Evolutionary conservation across 805 yeast species (phyloP).

Genomic region (Vanderwaltozyma polyspora): DNA sequence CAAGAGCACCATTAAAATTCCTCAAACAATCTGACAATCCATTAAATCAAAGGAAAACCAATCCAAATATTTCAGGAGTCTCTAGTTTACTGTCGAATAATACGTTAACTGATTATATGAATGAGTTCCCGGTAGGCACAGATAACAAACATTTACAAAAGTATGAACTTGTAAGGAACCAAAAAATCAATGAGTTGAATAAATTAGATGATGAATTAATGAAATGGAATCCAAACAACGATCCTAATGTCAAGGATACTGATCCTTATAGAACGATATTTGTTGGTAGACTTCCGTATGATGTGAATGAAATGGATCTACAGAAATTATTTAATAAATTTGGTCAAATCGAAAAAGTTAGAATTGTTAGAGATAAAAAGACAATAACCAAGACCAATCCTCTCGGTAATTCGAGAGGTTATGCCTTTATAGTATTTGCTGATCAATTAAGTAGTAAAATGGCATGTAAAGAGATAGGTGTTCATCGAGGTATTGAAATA

Average conservation of each 20-base stretch:
- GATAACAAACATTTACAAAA: slow-evolving; percentile 19
- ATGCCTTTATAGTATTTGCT: slow-evolving; percentile 70
- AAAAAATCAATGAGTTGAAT: slow-evolving; percentile 14
- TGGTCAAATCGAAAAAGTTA: slow-evolving; percentile 58
- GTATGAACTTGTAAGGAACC: slow-evolving; percentile 14
- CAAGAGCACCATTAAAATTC: slow-evolving; percentile 45
- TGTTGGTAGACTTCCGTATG: slow-evolving; percentile 59
- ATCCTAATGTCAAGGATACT: slow-evolving; percentile 42
- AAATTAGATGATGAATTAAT: slow-evolving; percentile 28
- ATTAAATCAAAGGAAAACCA: slow-evolving; percentile 34
- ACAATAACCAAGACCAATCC: slow-evolving; percentile 18
- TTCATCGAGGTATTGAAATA: slow-evolving; percentile 37
- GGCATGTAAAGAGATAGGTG: slow-evolving; percentile 46
- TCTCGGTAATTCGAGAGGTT: slow-evolving; percentile 50
- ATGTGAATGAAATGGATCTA: slow-evolving; percentile 55
- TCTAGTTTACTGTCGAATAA: slow-evolving; percentile 20
- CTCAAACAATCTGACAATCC: slow-evolving; percentile 40
- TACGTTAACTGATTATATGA: slow-evolving; percentile 12
- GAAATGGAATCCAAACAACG: slow-evolving; percentile 46
- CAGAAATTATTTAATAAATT: slow-evolving; percentile 47
- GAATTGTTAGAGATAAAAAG: slow-evolving; percentile 46
- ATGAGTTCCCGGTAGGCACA: slow-evolving; percentile 21
- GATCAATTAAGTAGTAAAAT: slow-evolving; percentile 46
- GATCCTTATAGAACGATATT: slow-evolving; percentile 77
- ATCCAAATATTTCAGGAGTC: slow-evolving; percentile 38